Percentiles rank a stretch among this genome's conserved stretches.
These are phyloP conservation scores for Eucalyptus paniculata DNA, from an alignment of 345 rosid genomes.

Conservation along the genomic window DNA sequence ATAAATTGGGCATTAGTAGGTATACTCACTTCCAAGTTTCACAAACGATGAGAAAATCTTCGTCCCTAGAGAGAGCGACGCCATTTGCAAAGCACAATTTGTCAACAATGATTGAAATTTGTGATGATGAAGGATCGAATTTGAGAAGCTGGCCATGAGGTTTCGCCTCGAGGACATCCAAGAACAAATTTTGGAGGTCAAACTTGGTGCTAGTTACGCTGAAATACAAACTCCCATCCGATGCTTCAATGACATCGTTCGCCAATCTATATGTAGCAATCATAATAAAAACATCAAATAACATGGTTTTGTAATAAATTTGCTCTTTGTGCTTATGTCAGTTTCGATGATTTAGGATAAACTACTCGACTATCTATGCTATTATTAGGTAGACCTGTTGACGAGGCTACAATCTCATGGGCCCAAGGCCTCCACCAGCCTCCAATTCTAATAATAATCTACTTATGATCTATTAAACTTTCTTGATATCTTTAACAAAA, in stretches of 20 bases:
- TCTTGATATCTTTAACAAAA: background rate
- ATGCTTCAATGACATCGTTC: conserved; percentile 15
- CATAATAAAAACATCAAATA: background rate
- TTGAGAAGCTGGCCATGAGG: conserved; percentile 45
- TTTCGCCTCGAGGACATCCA: conserved; percentile 36
- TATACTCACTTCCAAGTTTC: conserved; percentile 6
- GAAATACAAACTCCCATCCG: conserved; percentile 36
- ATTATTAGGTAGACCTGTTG: background rate
- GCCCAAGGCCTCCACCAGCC: background rate
- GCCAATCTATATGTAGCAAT: background rate
- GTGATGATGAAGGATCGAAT: conserved; percentile 19
- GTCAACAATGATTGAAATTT: conserved; percentile 17
- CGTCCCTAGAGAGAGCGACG: conserved; percentile 28
- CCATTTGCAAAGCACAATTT: conserved; percentile 31
- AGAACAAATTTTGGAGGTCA: conserved; percentile 10
- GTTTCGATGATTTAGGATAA: background rate
- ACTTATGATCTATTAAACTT: background rate
- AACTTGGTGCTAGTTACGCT: conserved; percentile 37
- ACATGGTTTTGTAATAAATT: background rate
- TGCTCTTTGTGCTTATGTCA: background rate
- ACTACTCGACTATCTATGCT: background rate
- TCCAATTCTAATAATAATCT: background rate
- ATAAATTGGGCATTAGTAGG: background rate
- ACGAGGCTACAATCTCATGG: background rate
- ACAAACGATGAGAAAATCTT: conserved; percentile 30